Evolutionary conservation across 192 early-diverging fungal genomes (phyloP).

Genomic region (Coemansia sp.): DNA sequence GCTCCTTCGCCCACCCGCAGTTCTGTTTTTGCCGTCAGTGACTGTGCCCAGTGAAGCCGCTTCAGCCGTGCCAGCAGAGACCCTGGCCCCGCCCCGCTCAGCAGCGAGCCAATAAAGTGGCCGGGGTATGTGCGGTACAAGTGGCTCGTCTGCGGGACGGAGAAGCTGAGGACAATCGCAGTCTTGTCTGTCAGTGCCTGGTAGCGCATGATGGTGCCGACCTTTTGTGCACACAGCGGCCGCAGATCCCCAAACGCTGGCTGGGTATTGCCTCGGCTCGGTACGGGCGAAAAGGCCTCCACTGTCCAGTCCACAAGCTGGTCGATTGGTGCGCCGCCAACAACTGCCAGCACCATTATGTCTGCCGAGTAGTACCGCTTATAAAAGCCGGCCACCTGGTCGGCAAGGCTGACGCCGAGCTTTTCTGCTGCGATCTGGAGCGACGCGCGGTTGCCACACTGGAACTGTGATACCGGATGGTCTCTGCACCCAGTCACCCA

Average conservation of each 20-base stretch:
- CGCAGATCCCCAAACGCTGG: conserved; percentile 52
- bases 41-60: conserved; percentile 78
- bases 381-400: conserved; percentile 75
- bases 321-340: conserved; percentile 70
- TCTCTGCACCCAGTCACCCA: background rate
- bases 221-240: conserved; percentile 61
- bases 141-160: conserved; percentile 66
- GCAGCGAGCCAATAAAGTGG: conserved; percentile 64
- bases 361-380: conserved; percentile 82
- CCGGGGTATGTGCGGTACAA: conserved; percentile 52
- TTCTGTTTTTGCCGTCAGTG: background rate
- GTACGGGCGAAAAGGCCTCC: conserved; percentile 66
- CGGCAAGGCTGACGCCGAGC: conserved; percentile 66
- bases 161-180: conserved; percentile 65
- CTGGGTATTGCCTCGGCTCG: no score
- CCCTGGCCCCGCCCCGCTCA: conserved; percentile 75
- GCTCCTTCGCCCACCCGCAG: background rate
- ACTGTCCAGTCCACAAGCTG: conserved; percentile 67
- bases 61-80: conserved; percentile 77
- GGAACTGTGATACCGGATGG: conserved; percentile 75
- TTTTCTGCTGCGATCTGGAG: conserved; percentile 46
- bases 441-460: conserved; percentile 76
- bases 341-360: conserved; percentile 80
- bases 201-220: conserved; percentile 60
- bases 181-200: conserved; percentile 71